A percentile compares a stretch with the other conserved stretches of the same genome.
phyloP scores from a whole-genome alignment of 441 rosid genomes.

The Corymbia calophylla region DNA sequence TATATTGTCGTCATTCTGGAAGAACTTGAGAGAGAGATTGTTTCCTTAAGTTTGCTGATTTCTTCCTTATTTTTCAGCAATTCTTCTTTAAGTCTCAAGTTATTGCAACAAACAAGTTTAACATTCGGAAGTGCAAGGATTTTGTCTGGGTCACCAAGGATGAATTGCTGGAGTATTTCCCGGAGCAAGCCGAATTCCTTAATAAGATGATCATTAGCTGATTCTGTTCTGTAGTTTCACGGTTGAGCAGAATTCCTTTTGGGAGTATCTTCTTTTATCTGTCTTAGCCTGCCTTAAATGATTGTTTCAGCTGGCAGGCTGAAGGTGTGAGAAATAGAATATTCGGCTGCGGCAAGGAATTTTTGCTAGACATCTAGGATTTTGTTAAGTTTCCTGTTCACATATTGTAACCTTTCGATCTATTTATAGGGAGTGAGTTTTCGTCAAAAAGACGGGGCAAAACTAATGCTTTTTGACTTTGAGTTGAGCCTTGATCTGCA shows the following conservation, averaged over 20 bases:
- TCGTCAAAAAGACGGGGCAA: background rate
- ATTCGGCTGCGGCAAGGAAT: background rate
- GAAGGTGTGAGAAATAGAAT: background rate
- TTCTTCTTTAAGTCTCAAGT: slow-evolving; percentile 87
- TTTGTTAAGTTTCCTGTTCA: background rate
- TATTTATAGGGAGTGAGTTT: background rate
- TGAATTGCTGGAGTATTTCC: slow-evolving; percentile 36
- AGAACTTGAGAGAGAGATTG: background rate
- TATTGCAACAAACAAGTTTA: slow-evolving; percentile 8
- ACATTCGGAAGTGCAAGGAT: slow-evolving; percentile 52
- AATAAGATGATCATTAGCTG: slow-evolving; percentile 85
- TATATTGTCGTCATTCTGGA: background rate
- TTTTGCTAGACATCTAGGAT: background rate
- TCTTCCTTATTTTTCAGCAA: slow-evolving; percentile 1
- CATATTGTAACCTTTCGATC: background rate
- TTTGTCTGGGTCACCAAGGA: slow-evolving; percentile 39
- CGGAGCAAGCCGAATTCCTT: slow-evolving; percentile 60
- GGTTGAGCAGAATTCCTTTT: background rate
- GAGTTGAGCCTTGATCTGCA: background rate
- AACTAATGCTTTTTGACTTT: background rate
- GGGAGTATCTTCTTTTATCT: background rate
- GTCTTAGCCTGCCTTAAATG: background rate
- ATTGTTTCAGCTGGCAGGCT: background rate
- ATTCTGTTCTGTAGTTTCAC: background rate
- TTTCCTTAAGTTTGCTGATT: background rate